A percentile compares a stretch with the other conserved stretches of the same genome.
phyloP scores from a whole-genome alignment of 192 early-diverging fungal genomes.

The Coemansia sp. region DNA sequence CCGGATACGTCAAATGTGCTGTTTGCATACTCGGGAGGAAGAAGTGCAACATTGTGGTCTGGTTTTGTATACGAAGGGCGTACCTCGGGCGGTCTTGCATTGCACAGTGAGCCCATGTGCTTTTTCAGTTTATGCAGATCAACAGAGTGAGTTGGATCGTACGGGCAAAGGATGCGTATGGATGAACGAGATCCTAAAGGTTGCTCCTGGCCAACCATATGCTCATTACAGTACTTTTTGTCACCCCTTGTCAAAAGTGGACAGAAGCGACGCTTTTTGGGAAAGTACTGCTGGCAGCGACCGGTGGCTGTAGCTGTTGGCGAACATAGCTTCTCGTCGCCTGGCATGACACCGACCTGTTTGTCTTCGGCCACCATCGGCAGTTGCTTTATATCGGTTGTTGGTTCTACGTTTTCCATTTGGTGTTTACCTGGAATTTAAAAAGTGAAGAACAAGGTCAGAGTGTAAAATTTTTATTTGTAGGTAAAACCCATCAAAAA shows the following conservation, averaged over 20 bases:
- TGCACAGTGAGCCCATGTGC: constrained; percentile 63
- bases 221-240: constrained; percentile 69
- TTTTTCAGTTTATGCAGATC: constrained; percentile 50
- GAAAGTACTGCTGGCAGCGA: constrained; percentile 56
- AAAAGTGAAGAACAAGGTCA: too few species aligned
- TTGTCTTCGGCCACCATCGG: too few species aligned
- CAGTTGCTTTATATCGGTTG: too few species aligned
- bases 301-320: constrained; percentile 1
- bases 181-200: background rate
- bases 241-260: constrained; percentile 54
- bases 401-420: too few species aligned
- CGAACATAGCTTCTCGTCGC: too few species aligned
- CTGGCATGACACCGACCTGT: too few species aligned
- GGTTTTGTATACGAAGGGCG: constrained; percentile 30
- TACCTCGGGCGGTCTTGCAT: constrained; percentile 55
- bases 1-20: constrained; percentile 2
- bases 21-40: constrained; percentile 13
- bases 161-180: constrained; percentile 70
- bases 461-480: too few species aligned
- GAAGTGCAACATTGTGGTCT: constrained; percentile 42
- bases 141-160: constrained; percentile 67
- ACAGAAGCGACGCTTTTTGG: constrained; percentile 64
- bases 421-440: too few species aligned
- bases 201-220: constrained; percentile 24
- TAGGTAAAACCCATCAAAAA: too few species aligned